Evolutionary conservation across 164 flowering plant genomes (phyloP).

Genomic region (Echeveria elegans): DNA sequence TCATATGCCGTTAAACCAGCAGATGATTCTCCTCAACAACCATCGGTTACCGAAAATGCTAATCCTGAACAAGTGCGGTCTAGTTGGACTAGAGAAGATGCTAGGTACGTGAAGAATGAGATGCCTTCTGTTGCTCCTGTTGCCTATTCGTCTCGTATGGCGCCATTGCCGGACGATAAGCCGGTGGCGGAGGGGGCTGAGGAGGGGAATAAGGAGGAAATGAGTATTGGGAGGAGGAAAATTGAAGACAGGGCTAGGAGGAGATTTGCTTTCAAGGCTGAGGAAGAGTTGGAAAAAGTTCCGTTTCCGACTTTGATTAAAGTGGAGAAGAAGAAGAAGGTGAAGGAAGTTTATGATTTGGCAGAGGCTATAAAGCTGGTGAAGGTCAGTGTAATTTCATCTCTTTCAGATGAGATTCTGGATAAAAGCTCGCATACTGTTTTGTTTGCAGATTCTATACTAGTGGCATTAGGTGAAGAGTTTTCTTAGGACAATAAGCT

Average conservation of each 20-base stretch:
- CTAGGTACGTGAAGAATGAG: conserved; percentile 57
- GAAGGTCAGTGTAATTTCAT: conserved; percentile 49
- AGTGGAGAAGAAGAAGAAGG: conserved; percentile 42
- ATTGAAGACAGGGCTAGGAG: conserved; percentile 27
- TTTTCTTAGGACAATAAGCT: not conserved
- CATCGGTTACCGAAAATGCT: too few species aligned
- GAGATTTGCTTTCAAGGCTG: conserved; percentile 16
- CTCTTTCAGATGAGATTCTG: not conserved
- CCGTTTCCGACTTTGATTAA: conserved; percentile 68
- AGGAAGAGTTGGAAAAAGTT: conserved; percentile 26
- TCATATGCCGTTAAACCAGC: conserved; percentile 53
- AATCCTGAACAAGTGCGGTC: conserved; percentile 16
- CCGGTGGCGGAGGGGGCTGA: conserved; percentile 12
- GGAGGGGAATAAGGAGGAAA: conserved; percentile 17
- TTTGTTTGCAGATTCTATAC: not conserved
- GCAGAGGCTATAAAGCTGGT: conserved; percentile 67
- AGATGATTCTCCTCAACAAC: conserved; percentile 10
- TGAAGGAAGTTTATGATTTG: conserved; percentile 52
- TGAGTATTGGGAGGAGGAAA: conserved; percentile 37
- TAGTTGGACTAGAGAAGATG: conserved; percentile 56
- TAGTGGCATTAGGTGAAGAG: not conserved
- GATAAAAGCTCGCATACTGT: not conserved
- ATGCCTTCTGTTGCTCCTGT: conserved; percentile 44
- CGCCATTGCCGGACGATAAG: conserved; percentile 71
- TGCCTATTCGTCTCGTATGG: conserved; percentile 51